Percentiles rank a stretch among this genome's conserved stretches.
phyloP scores from a whole-genome alignment of 1,284 basidiomycete species.

The Cryptococcus sp. region DNA sequence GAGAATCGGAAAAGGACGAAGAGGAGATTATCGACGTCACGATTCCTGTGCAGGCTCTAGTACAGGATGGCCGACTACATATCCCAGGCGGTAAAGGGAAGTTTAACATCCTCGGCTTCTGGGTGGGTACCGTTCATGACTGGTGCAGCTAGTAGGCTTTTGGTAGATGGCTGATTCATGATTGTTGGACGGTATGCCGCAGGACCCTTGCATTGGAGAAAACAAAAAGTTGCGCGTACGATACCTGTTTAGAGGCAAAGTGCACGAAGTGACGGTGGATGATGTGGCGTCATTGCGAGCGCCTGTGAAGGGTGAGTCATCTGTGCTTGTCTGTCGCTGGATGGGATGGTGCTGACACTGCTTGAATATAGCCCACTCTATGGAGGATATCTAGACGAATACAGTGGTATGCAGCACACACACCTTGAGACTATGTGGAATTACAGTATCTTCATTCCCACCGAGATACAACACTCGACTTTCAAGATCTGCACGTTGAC shows the following conservation, averaged over 20 bases:
- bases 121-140: slow-evolving; percentile 26
- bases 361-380: too few relatives aligned
- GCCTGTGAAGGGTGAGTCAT: slow-evolving; percentile 63
- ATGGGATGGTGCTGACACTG: too few relatives aligned
- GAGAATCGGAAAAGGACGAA: slow-evolving; percentile 47
- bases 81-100: slow-evolving; percentile 70
- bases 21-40: slow-evolving; percentile 70
- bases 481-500: too few relatives aligned
- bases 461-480: too few relatives aligned
- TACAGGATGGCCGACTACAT: slow-evolving; percentile 73
- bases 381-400: too few relatives aligned
- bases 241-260: slow-evolving; percentile 72
- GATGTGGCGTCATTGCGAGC: slow-evolving; percentile 71
- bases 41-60: slow-evolving; percentile 76
- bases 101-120: slow-evolving; percentile 51
- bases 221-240: slow-evolving; percentile 63
- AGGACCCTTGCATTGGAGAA: slow-evolving; percentile 54
- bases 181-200: neutral
- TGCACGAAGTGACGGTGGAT: slow-evolving; percentile 74
- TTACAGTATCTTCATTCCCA: too few relatives aligned
- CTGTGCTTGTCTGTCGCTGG: too few relatives aligned
- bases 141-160: neutral
- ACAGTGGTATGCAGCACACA: too few relatives aligned
- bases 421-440: too few relatives aligned
- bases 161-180: neutral